Conservation (phyloP, 2,329 filamentous ascomycete species). For the Penicillium digitatum region DNA sequence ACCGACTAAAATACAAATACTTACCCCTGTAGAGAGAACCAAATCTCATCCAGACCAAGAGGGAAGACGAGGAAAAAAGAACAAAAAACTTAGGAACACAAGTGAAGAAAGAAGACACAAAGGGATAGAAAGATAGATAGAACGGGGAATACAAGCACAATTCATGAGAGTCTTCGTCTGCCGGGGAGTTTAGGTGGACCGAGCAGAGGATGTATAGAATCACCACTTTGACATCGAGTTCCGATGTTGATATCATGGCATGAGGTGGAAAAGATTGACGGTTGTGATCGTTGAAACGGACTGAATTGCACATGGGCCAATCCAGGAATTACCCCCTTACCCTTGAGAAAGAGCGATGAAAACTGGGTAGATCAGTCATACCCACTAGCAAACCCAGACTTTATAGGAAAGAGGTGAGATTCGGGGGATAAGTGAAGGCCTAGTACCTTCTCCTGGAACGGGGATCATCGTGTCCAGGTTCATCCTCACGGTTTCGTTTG, state of each 20-base stretch:
- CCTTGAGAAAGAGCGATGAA: slow-evolving; percentile 25
- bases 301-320: slow-evolving; percentile 28
- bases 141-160: slow-evolving; percentile 22
- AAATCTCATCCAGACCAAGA: slow-evolving; percentile 17
- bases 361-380: slow-evolving; percentile 36
- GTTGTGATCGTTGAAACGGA: slow-evolving; percentile 16
- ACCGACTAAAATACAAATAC: slow-evolving; percentile 44
- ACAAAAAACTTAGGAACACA: slow-evolving; percentile 25
- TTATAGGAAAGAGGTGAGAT: slow-evolving; percentile 16
- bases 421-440: slow-evolving; percentile 14
- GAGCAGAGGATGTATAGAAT: neutral
- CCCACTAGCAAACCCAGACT: slow-evolving; percentile 43
- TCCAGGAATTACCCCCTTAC: slow-evolving; percentile 37
- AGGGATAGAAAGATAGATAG: slow-evolving; percentile 23
- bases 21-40: slow-evolving; percentile 33
- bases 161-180: slow-evolving; percentile 11
- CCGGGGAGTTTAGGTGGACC: neutral
- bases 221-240: neutral
- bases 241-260: neutral
- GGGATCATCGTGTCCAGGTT: slow-evolving; percentile 68
- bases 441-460: slow-evolving; percentile 60
- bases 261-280: neutral
- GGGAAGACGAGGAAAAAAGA: slow-evolving; percentile 30
- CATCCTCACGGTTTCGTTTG: slow-evolving; percentile 72
- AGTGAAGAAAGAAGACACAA: slow-evolving; percentile 24